These are phyloP conservation scores for Lecanoromycetidae sp. DNA, from an alignment of 2,329 filamentous ascomycete genomes.

Conservation along the genomic window DNA sequence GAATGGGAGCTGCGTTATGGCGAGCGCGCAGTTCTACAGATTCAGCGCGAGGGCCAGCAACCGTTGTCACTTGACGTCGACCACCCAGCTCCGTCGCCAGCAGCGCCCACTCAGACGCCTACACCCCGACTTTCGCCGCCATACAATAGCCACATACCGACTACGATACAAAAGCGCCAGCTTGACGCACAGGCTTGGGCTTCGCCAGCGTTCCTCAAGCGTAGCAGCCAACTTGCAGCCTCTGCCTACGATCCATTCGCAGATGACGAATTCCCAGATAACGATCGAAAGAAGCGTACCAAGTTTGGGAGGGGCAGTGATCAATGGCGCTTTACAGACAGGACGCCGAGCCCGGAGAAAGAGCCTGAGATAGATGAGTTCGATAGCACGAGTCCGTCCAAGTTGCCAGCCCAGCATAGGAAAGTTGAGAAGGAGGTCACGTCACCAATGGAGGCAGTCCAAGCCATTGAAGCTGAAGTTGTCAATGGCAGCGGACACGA, in stretches of 20 bases:
- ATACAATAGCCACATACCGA: slow-evolving; percentile 16
- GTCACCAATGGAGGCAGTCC: neutral
- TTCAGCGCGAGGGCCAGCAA: slow-evolving; percentile 24
- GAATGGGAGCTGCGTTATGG: slow-evolving; percentile 45
- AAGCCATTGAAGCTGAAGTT: neutral
- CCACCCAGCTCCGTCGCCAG: slow-evolving; percentile 26
- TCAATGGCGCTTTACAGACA: slow-evolving; percentile 62
- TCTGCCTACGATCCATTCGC: slow-evolving; percentile 52
- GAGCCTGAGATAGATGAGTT: slow-evolving; percentile 23
- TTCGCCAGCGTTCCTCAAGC: slow-evolving; percentile 70
- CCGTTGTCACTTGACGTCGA: slow-evolving; percentile 44
- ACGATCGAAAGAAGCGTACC: slow-evolving; percentile 55
- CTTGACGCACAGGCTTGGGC: slow-evolving; percentile 45
- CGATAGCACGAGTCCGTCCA: neutral
- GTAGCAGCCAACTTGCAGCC: slow-evolving; percentile 53
- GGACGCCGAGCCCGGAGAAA: slow-evolving; percentile 57
- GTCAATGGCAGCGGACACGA: neutral
- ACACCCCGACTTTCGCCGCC: slow-evolving; percentile 19
- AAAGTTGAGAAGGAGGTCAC: neutral
- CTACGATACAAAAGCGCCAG: slow-evolving; percentile 15
- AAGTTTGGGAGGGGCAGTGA: slow-evolving; percentile 55
- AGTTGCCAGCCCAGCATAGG: neutral
- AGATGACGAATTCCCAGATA: slow-evolving; percentile 50
- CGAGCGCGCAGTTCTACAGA: slow-evolving; percentile 28
- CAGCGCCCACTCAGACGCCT: slow-evolving; percentile 20